Evolutionary conservation across 1,139 yeast species (phyloP).

Genomic region (Candida sanyaensis): DNA sequence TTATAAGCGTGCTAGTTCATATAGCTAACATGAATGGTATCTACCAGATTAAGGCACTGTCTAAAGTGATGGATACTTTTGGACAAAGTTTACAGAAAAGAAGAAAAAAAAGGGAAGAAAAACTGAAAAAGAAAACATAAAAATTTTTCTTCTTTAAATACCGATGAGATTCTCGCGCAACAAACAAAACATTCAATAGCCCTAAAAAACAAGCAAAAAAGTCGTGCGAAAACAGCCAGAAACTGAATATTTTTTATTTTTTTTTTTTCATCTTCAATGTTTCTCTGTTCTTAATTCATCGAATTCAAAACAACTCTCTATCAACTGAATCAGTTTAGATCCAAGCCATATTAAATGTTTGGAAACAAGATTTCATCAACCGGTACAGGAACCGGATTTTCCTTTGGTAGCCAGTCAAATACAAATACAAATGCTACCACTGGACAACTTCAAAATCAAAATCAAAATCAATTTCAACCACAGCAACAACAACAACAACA

Average conservation of each 20-base stretch:
- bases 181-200: not conserved
- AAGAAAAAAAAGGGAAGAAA: conserved; percentile 10
- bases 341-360: conserved; percentile 13
- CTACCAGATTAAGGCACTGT: conserved; percentile 47
- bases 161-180: conserved; percentile 6
- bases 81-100: conserved; percentile 46
- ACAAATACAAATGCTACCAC: conserved; percentile 2
- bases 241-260: not conserved
- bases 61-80: conserved; percentile 55
- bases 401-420: conserved; percentile 13
- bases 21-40: conserved; percentile 5
- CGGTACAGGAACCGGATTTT: conserved; percentile 15
- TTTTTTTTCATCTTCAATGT: not conserved
- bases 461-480: conserved; percentile 4
- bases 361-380: conserved; percentile 14
- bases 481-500: conserved; percentile 8
- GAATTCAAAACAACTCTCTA: not conserved
- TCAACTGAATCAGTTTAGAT: not conserved
- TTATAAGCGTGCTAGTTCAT: conserved; percentile 7
- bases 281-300: conserved; percentile 1
- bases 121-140: conserved; percentile 1
- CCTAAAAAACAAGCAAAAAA: not conserved
- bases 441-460: not conserved
- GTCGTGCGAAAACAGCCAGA: not conserved
- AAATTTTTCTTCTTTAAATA: conserved; percentile 2